Percentiles rank a stretch among this genome's conserved stretches.
These are phyloP conservation scores for Royoungia palumana DNA, from an alignment of 768 basidiomycete genomes.

Conservation along the genomic window DNA sequence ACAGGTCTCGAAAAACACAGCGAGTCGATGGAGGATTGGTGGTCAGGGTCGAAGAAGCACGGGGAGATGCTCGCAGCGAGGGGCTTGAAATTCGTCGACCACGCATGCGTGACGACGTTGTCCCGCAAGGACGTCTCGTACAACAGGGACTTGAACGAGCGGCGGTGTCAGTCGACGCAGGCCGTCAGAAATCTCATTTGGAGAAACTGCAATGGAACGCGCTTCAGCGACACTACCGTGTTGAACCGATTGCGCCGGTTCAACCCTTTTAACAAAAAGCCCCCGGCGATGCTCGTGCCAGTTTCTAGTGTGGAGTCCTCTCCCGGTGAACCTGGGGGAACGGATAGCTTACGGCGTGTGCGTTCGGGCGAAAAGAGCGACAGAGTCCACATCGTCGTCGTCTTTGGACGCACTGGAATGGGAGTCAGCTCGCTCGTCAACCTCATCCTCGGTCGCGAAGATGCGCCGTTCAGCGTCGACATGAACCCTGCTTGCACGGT, in stretches of 20 bases:
- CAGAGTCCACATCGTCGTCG: slow-evolving; percentile 30
- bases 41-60: slow-evolving; percentile 31
- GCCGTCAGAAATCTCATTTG: slow-evolving; percentile 25
- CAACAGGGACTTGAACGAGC: slow-evolving; percentile 32
- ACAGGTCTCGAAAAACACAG: slow-evolving; percentile 37
- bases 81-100: slow-evolving; percentile 36
- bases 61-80: slow-evolving; percentile 31
- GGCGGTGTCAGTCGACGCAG: slow-evolving; percentile 28
- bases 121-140: slow-evolving; percentile 31
- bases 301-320: slow-evolving; percentile 27
- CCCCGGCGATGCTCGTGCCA: slow-evolving; percentile 25
- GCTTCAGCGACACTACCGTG: slow-evolving; percentile 23
- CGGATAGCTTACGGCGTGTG: neutral
- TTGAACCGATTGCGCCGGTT: slow-evolving; percentile 24
- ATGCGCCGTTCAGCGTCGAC: slow-evolving; percentile 32
- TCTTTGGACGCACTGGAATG: slow-evolving; percentile 34
- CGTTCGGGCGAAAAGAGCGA: slow-evolving; percentile 18
- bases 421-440: slow-evolving; percentile 33
- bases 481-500: slow-evolving; percentile 30
- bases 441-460: slow-evolving; percentile 30
- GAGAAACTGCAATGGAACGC: slow-evolving; percentile 30
- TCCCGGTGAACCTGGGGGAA: neutral
- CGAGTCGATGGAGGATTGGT: slow-evolving; percentile 32
- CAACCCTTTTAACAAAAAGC: slow-evolving; percentile 23
- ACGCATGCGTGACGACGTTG: slow-evolving; percentile 43